Conservation (phyloP, 108 stramenopile genomes). For the Cylindrotheca closterium region DNA sequence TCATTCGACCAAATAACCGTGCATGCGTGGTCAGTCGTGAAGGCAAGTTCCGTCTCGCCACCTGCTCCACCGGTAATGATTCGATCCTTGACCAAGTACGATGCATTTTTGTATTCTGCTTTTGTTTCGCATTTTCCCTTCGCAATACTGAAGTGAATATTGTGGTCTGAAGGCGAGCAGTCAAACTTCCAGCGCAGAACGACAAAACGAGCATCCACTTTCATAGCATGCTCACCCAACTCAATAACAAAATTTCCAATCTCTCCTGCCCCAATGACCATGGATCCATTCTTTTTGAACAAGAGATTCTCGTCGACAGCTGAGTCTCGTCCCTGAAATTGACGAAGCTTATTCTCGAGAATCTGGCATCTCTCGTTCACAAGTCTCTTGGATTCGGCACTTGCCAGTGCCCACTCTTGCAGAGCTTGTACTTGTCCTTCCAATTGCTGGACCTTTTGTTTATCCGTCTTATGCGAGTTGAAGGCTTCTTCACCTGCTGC, state of each 20-base stretch:
- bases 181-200: constrained; percentile 88
- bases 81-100: constrained; percentile 51
- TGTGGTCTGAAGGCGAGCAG: constrained; percentile 60
- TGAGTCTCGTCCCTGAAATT: constrained; percentile 33
- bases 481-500: constrained; percentile 70
- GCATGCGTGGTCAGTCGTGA: constrained; percentile 70
- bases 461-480: constrained; percentile 62
- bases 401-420: constrained; percentile 87
- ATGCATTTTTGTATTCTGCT: constrained; percentile 46
- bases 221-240: constrained; percentile 42
- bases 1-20: constrained; percentile 83
- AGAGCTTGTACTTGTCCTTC: constrained; percentile 79
- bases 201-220: constrained; percentile 41
- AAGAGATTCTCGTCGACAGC: constrained; percentile 41
- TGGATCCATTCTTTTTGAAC: constrained; percentile 62
- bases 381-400: constrained; percentile 74
- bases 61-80: constrained; percentile 76
- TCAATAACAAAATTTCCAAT: constrained; percentile 43
- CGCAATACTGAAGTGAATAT: constrained; percentile 70
- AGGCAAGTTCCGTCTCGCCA: constrained; percentile 76
- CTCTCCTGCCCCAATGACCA: constrained; percentile 84
- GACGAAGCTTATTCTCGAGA: constrained; percentile 61
- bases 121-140: constrained; percentile 71
- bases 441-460: constrained; percentile 66
- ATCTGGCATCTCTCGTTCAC: constrained; percentile 59